phyloP scores from a whole-genome alignment of 2,329 filamentous ascomycete genomes.

The Sporothrix humicola region DNA sequence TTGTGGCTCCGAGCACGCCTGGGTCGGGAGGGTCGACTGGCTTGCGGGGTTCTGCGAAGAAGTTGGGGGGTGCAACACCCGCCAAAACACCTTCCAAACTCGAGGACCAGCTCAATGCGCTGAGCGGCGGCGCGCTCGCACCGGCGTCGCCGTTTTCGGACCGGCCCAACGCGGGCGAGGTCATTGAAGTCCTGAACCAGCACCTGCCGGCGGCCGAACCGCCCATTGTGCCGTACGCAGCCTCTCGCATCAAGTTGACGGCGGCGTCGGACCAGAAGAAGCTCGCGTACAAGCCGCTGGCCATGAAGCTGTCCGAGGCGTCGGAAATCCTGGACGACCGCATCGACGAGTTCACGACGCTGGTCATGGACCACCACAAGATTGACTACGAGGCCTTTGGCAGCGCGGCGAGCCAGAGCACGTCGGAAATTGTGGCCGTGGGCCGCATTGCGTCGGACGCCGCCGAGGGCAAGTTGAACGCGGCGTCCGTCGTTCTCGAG shows the following conservation, averaged over 20 bases:
- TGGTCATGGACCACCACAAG: slow-evolving; percentile 74
- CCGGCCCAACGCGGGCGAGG: slow-evolving; percentile 78
- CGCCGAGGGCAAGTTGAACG: slow-evolving; percentile 82
- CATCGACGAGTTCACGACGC: slow-evolving; percentile 84
- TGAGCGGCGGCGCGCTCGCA: slow-evolving; percentile 40
- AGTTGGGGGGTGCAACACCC: slow-evolving; percentile 47
- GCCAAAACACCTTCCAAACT: slow-evolving; percentile 51
- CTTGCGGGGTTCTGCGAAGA: slow-evolving; percentile 33
- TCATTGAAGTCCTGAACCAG: slow-evolving; percentile 81
- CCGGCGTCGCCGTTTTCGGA: slow-evolving; percentile 68
- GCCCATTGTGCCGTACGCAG: slow-evolving; percentile 72
- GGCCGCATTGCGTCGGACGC: slow-evolving; percentile 91
- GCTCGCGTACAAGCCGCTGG: slow-evolving; percentile 87
- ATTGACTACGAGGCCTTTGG: slow-evolving; percentile 83
- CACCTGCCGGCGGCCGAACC: slow-evolving; percentile 71
- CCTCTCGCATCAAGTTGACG: slow-evolving; percentile 81
- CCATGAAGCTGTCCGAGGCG: slow-evolving; percentile 91
- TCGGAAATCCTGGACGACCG: slow-evolving; percentile 94
- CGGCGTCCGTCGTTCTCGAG: slow-evolving; percentile 84
- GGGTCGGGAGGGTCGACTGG: slow-evolving; percentile 40
- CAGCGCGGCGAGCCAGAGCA: slow-evolving; percentile 83
- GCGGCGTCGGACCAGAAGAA: slow-evolving; percentile 90
- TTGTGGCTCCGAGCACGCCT: slow-evolving; percentile 62
- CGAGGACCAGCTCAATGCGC: slow-evolving; percentile 49
- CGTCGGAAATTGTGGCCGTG: slow-evolving; percentile 84